Conservation (phyloP, 306 rosid genomes). For the Acacia crassicarpa region DNA sequence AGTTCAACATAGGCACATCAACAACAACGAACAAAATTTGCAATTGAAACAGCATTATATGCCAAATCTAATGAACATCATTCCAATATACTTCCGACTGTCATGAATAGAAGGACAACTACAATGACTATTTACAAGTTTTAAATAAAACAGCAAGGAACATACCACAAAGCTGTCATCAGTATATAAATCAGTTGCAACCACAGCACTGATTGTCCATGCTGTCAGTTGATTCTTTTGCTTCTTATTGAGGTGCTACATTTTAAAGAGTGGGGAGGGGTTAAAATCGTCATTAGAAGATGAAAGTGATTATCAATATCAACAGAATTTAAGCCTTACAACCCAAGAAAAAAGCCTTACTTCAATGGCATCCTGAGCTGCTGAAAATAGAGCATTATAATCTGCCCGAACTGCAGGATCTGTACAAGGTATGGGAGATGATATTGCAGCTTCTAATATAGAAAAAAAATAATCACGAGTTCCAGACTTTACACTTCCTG, state of each 20-base stretch:
- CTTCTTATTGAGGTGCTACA: conserved; percentile 72
- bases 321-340: conserved; percentile 39
- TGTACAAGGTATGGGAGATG: conserved; percentile 61
- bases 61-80: conserved; percentile 25
- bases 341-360: conserved; percentile 38
- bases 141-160: conserved; percentile 18
- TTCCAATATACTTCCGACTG: conserved; percentile 16
- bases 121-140: conserved; percentile 5
- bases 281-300: conserved; percentile 10
- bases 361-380: conserved; percentile 59
- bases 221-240: conserved; percentile 70
- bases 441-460: conserved; percentile 82
- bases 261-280: conserved; percentile 4
- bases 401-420: conserved; percentile 79
- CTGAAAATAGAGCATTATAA: conserved; percentile 71
- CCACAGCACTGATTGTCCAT: conserved; percentile 69
- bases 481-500: conserved; percentile 84
- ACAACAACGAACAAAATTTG: conserved; percentile 13
- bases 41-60: conserved; percentile 25
- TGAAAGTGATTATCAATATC: neutral
- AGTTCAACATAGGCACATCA: conserved; percentile 11
- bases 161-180: conserved; percentile 96
- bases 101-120: conserved; percentile 24
- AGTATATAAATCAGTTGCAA: conserved; percentile 76
- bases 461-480: conserved; percentile 66